These are phyloP conservation scores for Heracleum sosnowskyi DNA, from an alignment of 129 eudicot species.

Conservation along the genomic window DNA sequence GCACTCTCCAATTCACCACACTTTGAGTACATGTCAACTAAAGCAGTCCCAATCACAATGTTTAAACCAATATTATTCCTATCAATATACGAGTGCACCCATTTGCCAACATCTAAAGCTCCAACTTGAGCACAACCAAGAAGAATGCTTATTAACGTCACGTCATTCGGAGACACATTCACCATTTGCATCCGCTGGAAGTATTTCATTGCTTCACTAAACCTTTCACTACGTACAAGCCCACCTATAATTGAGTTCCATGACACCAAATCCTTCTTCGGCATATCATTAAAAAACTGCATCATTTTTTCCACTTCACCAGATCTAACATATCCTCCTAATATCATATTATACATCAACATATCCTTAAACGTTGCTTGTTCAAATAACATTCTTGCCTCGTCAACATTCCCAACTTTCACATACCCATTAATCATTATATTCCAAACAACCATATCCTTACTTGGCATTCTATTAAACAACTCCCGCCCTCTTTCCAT, in stretches of 20 bases:
- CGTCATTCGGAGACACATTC: constrained; percentile 8
- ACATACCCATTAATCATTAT: constrained; percentile 22
- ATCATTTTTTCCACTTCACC: constrained; percentile 17
- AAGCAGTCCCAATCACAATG: constrained; percentile 4
- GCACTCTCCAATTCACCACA: constrained; percentile 18
- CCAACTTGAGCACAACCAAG: constrained; percentile 16
- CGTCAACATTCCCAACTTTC: constrained; percentile 12
- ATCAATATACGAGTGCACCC: constrained; percentile 9
- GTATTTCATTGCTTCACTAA: constrained; percentile 8
- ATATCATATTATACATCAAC: constrained; percentile 19
- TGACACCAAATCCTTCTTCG: constrained; percentile 12
- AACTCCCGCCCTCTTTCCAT: constrained; percentile 22
- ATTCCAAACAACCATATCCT: constrained; percentile 19
- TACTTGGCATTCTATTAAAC: constrained; percentile 22
- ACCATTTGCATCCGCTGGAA: constrained; percentile 8
- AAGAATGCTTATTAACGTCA: constrained; percentile 9
- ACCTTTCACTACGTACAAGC: constrained; percentile 6
- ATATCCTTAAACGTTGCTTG: constrained; percentile 20
- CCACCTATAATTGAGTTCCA: constrained; percentile 17
- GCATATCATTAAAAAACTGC: constrained; percentile 16
- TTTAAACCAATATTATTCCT: constrained; percentile 2
- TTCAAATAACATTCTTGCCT: constrained; percentile 1
- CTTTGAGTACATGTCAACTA: constrained; percentile 13
- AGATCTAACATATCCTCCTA: constrained; percentile 17
- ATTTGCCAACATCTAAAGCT: constrained; percentile 14